phyloP scores from a whole-genome alignment of 495 filamentous ascomycete genomes.

The Pseudoneurospora amorphoporcata region DNA sequence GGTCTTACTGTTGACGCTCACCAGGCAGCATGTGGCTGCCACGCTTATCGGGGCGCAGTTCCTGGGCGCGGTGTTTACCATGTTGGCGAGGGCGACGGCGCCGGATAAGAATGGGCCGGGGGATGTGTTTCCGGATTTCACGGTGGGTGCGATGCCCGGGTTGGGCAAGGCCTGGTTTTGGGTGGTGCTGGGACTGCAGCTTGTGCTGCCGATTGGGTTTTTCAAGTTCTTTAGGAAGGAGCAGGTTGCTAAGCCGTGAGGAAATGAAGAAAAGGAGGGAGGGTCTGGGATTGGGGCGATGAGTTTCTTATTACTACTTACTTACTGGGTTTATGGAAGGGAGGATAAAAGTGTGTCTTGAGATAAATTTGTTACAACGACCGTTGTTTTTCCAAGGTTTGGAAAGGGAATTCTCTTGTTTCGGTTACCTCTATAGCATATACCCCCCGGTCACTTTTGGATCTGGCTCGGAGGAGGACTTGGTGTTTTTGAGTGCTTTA shows the following conservation, averaged over 20 bases:
- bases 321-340: background rate
- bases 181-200: conserved; percentile 48
- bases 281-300: background rate
- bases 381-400: background rate
- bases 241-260: conserved; percentile 54
- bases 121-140: conserved; percentile 50
- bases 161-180: conserved; percentile 54
- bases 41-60: conserved; percentile 46
- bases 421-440: background rate
- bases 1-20: conserved; percentile 50
- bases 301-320: no score
- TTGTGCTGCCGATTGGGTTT: conserved; percentile 51
- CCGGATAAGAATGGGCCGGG: conserved; percentile 47
- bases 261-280: no score
- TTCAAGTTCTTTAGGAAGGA: conserved; percentile 61
- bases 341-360: background rate
- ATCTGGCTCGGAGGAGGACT: background rate
- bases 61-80: conserved; percentile 43
- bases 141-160: conserved; percentile 24
- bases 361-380: background rate
- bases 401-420: background rate
- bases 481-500: background rate
- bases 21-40: conserved; percentile 47
- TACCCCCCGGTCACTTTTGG: background rate
- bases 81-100: conserved; percentile 43